Base-by-base conservation (phyloP, 176 grass and related monocot genomes). In the Rhynchospora tenuis region DNA sequence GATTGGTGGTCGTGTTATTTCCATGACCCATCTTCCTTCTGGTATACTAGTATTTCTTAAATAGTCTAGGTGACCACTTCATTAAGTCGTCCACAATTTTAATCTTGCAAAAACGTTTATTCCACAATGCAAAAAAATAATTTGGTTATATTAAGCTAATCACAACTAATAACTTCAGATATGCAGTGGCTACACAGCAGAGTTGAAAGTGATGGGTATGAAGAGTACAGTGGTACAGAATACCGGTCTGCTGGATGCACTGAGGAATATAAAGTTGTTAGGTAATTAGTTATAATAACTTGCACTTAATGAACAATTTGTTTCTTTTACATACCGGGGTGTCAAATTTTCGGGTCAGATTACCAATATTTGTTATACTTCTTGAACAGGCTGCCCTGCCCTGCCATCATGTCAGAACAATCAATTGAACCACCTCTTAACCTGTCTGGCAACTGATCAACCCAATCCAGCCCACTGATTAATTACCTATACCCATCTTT, bases 211-310 rank as follows among this genome's bases (percentile, higher is more conserved):
- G 86, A 93, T 85, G 95, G 95, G 69, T 98, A 98, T 65, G 92
- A 98, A 91, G 95, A 98, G 88, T 95, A 91, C 64, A 91, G 90
- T 80, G 90, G 89, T 65, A 93, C 91, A 70, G 92, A 98, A 83
- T 95, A 95, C 81, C 82, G 92, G 13, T 98, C 92, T 88, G 92
- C 95, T 95, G 95, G 95, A 46, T 98, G 95, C 91, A 92, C 89
- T 23, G 95, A 97, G 83, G 90, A 93, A 65, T 98, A 95, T 84
- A 67, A 86, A 80, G 86, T 95, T 63, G 20, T 91, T 16, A 87
- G 89, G 95, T 93, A 87, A 74, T 44, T 45, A 44, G 33, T n/a
- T 70, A 73, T 73, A 22, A 52, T 51, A 14, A 12, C 14, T 52
- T 27, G 51, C 47, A 54, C 20, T 75, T 28, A 26, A 1, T 8